Evolutionary conservation across 1,139 yeast species (phyloP), one percentile per base, ranked within the genome.

Genomic region (Pichia sp.): DNA sequence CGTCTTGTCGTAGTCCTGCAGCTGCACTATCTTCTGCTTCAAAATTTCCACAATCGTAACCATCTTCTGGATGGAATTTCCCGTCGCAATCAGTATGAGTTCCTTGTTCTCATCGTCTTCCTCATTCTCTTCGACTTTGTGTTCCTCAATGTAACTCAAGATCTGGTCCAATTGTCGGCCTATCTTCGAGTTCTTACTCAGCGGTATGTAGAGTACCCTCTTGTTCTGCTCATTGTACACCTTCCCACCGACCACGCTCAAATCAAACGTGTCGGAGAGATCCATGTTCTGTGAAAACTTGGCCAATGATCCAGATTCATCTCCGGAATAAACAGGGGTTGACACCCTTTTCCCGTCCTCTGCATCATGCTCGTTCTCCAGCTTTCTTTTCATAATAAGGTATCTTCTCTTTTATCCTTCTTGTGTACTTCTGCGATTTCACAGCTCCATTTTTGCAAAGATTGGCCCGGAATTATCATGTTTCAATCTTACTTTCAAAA

Each of bases 31-130:
- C 47, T 64, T 64, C 46, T 65, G 67, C 52, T 67, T 67, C 34
- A 67, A 41, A 3, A 67, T 64, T 45, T 67, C 70, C 8, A 61
- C 52, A 6, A 67, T 55, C 1, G 67, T 61, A 5, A 67, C 51
- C 56, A 65, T 51, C 51, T 67, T 67, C 48, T 66, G 70, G 13
- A 65, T 60, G 1, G 56, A 54, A 31, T 59, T 59, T 34, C 54
- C 44, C 1, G 11, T 47, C 10, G 64, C 58, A 31, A 60, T 47
- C 8, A 67, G 47, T 7, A 65, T 44, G 4, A 64, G 11, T 13
- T 63, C 64, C 5, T 49, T 52, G 13, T 42, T 50, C 30, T 49
- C 51, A 3, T 13, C 34, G 2, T 38, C 38, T 3, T 44, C 30
- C 3, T 50, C 32, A 16, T 45, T 31, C 1, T 45, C 16, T 26